Conservation (phyloP, 176 grass and related monocot genomes). For the Rhynchospora breviuscula region DNA sequence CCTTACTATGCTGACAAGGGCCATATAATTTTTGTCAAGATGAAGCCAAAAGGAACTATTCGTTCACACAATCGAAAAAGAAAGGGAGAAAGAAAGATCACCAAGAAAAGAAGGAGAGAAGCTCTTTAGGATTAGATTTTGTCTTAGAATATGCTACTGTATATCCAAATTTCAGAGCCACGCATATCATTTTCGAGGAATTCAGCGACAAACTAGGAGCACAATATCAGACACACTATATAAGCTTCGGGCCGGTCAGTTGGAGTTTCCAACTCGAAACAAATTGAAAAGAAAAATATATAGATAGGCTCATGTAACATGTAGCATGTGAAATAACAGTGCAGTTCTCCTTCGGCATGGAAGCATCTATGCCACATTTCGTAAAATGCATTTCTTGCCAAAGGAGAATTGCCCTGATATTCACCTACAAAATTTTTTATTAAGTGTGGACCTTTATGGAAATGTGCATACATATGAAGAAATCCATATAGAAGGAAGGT, state of each 20-base stretch:
- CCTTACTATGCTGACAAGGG: neutral
- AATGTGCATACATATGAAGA: neutral
- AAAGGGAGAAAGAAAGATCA: neutral
- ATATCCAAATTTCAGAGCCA: slow-evolving; percentile 23
- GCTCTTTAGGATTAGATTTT: slow-evolving; percentile 47
- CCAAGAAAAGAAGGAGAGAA: slow-evolving; percentile 21
- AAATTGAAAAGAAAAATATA: neutral
- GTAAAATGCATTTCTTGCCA: slow-evolving; percentile 25
- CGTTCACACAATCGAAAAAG: neutral
- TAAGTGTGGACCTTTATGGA: neutral
- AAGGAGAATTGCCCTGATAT: slow-evolving; percentile 75
- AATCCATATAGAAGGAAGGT: neutral
- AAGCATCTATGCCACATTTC: neutral
- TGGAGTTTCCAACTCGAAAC: slow-evolving; percentile 1
- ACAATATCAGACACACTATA: neutral
- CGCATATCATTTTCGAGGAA: neutral
- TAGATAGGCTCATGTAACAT: neutral
- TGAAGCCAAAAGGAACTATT: slow-evolving; percentile 7
- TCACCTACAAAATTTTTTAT: slow-evolving; percentile 8
- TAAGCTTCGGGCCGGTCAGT: neutral
- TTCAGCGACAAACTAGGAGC: neutral
- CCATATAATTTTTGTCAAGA: neutral
- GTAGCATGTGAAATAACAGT: slow-evolving; percentile 34
- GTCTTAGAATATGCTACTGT: slow-evolving; percentile 35
- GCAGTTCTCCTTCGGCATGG: slow-evolving; percentile 45